Base-by-base conservation (phyloP, 208 protist genomes). In the Trypanosoma platydactyli region DNA sequence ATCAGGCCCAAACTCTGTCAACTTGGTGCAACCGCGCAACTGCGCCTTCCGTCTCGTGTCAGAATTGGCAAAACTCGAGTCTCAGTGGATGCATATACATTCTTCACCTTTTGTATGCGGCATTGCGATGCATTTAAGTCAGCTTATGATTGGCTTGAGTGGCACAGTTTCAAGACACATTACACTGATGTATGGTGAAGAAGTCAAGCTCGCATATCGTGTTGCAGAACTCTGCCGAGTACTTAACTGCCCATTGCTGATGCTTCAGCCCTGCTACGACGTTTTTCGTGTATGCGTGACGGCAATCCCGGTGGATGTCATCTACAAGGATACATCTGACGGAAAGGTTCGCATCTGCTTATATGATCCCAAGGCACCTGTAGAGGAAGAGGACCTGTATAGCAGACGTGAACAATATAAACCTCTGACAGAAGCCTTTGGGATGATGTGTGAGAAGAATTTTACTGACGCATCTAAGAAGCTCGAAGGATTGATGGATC, bases 31-130 rank as follows among this genome's bases (percentile, higher is more conserved):
- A 22, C 65, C 65, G 13, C 54, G 65, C 38, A 54, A 63, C 40
- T 71, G 65, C 57, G 65, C 65, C 1, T 64, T 71, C 29, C 42
- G 56, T n/a, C 30, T 71, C 0, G 65, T 64, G 13, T 71, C 65
- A 30, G 65, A 71, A 57, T 44, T 71, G 24, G 38, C 54, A 29
- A 64, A 57, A 30, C 18, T 58, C 18, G 65, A 71, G 33, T 40
- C 24, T 7, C n/a, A 45, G 1, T 64, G 54, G 56, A 12, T 1
- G 1, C n/a, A 27, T 13, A 30, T 16, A 24, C 58, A 41, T 9
- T 57, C 65, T 1, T 33, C 45, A 30, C 65, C 53, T 46, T 68
- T 83, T 61, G 44, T 58, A 16, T 86, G 80, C 73, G 68, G 72
- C 22, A 62, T 83, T 41, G 48, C 52, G 4, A 62, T 86, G 46